Evolutionary conservation across 2,329 filamentous ascomycete genomes (phyloP).

Genomic region (Microcera coccophila): DNA sequence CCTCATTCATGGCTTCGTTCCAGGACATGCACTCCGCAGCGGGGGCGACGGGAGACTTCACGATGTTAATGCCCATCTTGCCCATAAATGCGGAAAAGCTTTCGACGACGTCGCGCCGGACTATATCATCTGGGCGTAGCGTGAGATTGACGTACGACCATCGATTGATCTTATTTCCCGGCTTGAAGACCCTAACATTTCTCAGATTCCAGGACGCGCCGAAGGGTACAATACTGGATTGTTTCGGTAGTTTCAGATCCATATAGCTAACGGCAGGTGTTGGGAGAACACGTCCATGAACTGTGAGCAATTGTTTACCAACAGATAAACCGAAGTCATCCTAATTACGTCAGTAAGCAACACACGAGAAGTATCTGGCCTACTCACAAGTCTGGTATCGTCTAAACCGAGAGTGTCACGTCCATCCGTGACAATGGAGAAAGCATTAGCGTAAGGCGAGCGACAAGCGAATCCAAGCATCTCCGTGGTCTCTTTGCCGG

Average conservation of each 20-base stretch:
- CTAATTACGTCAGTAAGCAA: constrained; percentile 13
- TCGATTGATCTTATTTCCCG: constrained; percentile 41
- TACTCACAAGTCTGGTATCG: constrained; percentile 36
- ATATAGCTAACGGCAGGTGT: constrained; percentile 60
- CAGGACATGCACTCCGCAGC: constrained; percentile 6
- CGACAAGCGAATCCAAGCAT: constrained; percentile 75
- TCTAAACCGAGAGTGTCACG: constrained; percentile 57
- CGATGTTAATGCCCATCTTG: constrained; percentile 39
- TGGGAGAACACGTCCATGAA: constrained; percentile 64
- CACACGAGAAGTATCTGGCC: neutral
- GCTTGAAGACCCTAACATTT: constrained; percentile 51
- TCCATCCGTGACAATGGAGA: constrained; percentile 58
- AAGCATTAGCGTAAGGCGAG: constrained; percentile 61
- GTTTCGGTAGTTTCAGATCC: constrained; percentile 19
- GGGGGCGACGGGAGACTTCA: constrained; percentile 11
- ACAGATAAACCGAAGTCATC: constrained; percentile 61
- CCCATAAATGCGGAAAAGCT: constrained; percentile 38
- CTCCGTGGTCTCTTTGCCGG: constrained; percentile 54
- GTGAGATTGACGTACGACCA: constrained; percentile 51
- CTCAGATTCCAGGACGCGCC: constrained; percentile 70
- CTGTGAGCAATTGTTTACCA: constrained; percentile 60
- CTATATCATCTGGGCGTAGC: constrained; percentile 3
- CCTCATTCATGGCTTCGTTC: constrained; percentile 6
- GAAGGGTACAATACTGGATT: constrained; percentile 30
- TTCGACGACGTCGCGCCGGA: constrained; percentile 22